These are phyloP conservation scores for Pestalotiopsis sp. DNA, from an alignment of 2,329 filamentous ascomycete species.

Conservation along the genomic window DNA sequence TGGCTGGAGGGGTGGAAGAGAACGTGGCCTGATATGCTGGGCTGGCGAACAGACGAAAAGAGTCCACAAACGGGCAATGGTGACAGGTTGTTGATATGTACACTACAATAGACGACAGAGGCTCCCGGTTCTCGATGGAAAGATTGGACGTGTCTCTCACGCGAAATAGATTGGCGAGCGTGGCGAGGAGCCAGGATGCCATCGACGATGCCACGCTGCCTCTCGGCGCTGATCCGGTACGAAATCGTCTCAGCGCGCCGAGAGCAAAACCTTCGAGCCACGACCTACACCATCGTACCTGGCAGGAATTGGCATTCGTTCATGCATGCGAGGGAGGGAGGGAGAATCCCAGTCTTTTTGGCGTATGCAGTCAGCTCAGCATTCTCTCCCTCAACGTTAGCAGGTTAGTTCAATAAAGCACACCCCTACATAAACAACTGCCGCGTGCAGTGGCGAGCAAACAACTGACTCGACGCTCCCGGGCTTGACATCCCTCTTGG, in stretches of 20 bases:
- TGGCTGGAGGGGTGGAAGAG: no score
- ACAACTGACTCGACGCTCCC: background rate
- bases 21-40: no score
- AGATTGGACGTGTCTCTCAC: no score
- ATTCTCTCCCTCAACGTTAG: background rate
- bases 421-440: background rate
- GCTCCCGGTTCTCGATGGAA: no score
- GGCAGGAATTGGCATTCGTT: background rate
- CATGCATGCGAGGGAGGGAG: background rate
- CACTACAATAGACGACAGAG: no score
- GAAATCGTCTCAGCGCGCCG: background rate
- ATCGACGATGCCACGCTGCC: no score
- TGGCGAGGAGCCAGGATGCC: no score
- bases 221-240: background rate
- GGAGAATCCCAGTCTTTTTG: background rate
- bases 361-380: background rate
- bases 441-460: background rate
- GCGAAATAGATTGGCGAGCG: no score
- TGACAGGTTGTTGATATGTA: no score
- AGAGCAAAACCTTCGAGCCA: background rate
- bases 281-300: background rate
- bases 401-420: background rate
- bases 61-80: background rate
- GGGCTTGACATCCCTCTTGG: background rate
- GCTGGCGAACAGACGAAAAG: background rate